Conservation (phyloP, 805 yeast species). For the Tetrapisispora fleetii region DNA sequence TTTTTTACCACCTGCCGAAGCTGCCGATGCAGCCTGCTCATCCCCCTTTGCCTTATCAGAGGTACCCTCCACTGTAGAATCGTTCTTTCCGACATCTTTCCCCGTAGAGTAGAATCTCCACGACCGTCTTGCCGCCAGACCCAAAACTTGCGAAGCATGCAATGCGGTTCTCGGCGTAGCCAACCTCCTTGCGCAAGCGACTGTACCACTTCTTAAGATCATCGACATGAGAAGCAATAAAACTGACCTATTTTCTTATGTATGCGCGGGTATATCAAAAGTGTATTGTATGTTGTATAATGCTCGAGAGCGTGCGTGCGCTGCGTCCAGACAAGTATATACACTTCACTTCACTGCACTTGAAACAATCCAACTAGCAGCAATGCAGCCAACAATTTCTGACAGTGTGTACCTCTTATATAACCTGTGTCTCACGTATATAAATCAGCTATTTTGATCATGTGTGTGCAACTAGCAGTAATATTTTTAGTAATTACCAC, state of each 20-base stretch:
- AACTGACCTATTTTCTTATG: not conserved
- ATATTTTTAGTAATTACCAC: too few relatives aligned
- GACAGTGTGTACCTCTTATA: too few relatives aligned
- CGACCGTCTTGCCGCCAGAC: not conserved
- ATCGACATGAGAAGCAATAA: not conserved
- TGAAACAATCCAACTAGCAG: too few relatives aligned
- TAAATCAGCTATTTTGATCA: too few relatives aligned
- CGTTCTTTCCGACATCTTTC: not conserved
- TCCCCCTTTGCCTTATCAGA: too few relatives aligned
- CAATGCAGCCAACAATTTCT: too few relatives aligned
- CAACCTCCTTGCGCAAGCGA: not conserved
- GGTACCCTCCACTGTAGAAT: not conserved
- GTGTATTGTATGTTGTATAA: not conserved
- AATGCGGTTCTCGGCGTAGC: not conserved
- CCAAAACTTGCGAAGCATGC: not conserved
- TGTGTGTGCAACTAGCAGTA: too few relatives aligned
- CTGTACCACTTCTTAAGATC: not conserved
- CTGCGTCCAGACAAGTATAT: too few relatives aligned
- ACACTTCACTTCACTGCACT: too few relatives aligned
- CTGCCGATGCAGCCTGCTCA: too few relatives aligned
- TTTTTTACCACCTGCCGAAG: not conserved
- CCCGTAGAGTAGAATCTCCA: not conserved
- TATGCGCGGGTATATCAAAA: not conserved
- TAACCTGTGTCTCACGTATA: too few relatives aligned
- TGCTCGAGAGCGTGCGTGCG: too few relatives aligned